Evolutionary conservation across 202 grass and related monocot species (phyloP), one percentile per base, ranked within the genome.

Genomic region (Cymbopogon flexuosus): DNA sequence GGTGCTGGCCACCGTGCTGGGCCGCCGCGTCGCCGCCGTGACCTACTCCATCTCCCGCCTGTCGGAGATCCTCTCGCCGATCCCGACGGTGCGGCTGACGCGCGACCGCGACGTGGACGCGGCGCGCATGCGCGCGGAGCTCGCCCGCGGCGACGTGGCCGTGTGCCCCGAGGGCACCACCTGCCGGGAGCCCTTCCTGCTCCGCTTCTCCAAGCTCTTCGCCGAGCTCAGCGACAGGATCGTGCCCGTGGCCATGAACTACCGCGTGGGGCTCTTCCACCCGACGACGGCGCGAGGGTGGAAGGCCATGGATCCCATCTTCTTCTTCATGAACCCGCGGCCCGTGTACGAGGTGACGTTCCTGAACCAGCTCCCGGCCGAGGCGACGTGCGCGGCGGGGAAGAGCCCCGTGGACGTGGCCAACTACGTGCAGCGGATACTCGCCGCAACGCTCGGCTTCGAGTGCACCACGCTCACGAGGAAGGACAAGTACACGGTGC

Each of bases 281-380:
- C 92, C 96, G 13, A 95, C 96, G 31, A 98, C 96, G 42, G 96
- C 96, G 22, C 76, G 92, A 15, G 93, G 93, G 31, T 95, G 90
- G 78, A 98, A 98, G 77, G 90, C 92, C 77, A 95, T 98, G 96
- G 96, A 98, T 40, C 96, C 96, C 1, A 88, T 98, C 70, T 98
- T 95, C 88, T 95, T 98, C 92, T 98, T 98, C 90, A 98, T 98
- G 96, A 94, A 98, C 73, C 92, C 92, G 3, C 73, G 91, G 27
- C 96, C 96, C 0, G 87, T 95, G 5, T 98, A 98, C 63, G 90
- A 95, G 88, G 86, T 98, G 16, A 98, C 88, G 5, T 98, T 98
- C 73, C 84, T 98, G 7, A 87, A 85, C 80, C 96, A 98, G 70
- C 82, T 98, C 67, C 92, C 90, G 10, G 73, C 68, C 29, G 92